A percentile compares a stretch with the other conserved stretches of the same genome.
Evolutionary conservation across 2,329 filamentous ascomycete genomes (phyloP).

Genomic region (Cladophialophora exuberans): DNA sequence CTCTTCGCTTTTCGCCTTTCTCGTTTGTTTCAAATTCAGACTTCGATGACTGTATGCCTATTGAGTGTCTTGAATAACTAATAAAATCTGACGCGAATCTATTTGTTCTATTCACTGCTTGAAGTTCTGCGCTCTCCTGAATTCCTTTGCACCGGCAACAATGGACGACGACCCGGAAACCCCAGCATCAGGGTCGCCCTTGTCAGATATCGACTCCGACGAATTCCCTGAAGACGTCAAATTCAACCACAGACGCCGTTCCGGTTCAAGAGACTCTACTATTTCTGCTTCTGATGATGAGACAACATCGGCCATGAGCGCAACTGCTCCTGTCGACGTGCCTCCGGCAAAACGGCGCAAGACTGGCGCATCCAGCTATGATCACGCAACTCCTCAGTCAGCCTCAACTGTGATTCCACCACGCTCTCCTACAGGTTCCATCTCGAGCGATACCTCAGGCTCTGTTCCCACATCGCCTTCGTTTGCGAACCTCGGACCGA

Average conservation of each 20-base stretch:
- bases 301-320: constrained; percentile 27
- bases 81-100: too few species aligned
- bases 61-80: too few species aligned
- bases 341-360: constrained; percentile 54
- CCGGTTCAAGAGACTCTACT: constrained; percentile 40
- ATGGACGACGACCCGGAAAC: constrained; percentile 28
- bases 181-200: constrained; percentile 61
- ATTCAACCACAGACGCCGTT: constrained; percentile 54
- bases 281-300: constrained; percentile 39
- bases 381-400: constrained; percentile 56
- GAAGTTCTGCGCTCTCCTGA: too few species aligned
- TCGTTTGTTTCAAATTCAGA: too few species aligned
- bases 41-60: too few species aligned
- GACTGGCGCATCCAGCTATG: constrained; percentile 48
- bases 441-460: constrained; percentile 89
- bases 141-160: neutral
- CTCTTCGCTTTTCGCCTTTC: too few species aligned
- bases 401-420: constrained; percentile 37
- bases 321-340: constrained; percentile 38
- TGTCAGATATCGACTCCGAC: constrained; percentile 67
- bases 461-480: constrained; percentile 74
- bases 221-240: constrained; percentile 64
- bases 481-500: constrained; percentile 59
- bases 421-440: constrained; percentile 63
- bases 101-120: too few species aligned